These are phyloP conservation scores for Guadua angustifolia DNA, from an alignment of 176 grass and related monocot species.

Conservation along the genomic window DNA sequence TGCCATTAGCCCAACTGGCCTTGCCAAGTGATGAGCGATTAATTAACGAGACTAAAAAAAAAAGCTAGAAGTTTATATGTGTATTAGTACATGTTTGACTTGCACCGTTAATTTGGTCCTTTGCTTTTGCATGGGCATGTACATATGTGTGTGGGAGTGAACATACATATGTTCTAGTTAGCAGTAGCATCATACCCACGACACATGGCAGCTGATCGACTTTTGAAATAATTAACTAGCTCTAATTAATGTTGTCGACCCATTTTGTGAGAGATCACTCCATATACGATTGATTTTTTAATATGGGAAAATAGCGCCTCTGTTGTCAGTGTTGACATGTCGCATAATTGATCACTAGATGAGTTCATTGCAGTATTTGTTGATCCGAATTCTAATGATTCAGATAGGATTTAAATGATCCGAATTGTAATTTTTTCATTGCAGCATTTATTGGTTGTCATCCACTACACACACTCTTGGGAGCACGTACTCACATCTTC, in stretches of 20 bases:
- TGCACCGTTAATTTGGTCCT: neutral
- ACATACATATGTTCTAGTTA: constrained; percentile 2
- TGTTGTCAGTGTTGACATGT: neutral
- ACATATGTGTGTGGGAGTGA: neutral
- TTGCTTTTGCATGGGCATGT: neutral
- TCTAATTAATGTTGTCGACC: neutral
- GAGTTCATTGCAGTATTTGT: neutral
- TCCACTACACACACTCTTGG: too few species aligned
- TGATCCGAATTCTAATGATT: neutral
- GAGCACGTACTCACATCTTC: too few species aligned
- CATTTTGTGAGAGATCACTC: neutral
- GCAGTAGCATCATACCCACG: neutral
- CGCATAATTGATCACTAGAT: neutral
- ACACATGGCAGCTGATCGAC: constrained; percentile 20
- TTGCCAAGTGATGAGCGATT: neutral
- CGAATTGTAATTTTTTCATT: too few species aligned
- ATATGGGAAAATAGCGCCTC: neutral
- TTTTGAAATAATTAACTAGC: neutral
- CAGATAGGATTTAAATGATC: neutral
- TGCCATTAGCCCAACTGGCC: too few species aligned
- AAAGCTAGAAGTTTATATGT: neutral
- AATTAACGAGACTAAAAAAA: neutral
- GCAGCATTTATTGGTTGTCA: too few species aligned
- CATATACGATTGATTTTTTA: neutral
- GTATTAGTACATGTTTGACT: constrained; percentile 27